Conservation (phyloP, 2,329 filamentous ascomycete genomes). For the Leptographium radiaticola region DNA sequence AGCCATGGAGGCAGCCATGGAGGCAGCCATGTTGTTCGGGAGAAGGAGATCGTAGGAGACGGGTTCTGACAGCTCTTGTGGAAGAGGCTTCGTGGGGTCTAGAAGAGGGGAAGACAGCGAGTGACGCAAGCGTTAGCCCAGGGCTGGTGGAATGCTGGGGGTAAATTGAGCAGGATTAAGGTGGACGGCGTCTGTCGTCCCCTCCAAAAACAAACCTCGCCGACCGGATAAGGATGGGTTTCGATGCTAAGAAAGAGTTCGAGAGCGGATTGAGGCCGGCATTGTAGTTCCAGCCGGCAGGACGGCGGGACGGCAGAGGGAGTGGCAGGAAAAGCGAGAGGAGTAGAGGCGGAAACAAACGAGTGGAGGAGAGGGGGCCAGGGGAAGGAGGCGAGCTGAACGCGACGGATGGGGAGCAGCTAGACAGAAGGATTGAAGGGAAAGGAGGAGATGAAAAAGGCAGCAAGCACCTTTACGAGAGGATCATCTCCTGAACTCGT, state of each 20-base stretch:
- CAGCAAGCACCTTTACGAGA: constrained; percentile 7
- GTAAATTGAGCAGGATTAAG: not conserved
- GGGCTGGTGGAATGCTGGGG: not conserved
- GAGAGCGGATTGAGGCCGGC: constrained; percentile 6
- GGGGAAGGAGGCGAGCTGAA: not conserved
- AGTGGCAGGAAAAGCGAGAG: not conserved
- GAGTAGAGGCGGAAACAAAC: not conserved
- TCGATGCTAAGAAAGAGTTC: constrained; percentile 6
- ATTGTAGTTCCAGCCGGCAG: constrained; percentile 6
- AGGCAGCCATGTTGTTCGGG: constrained; percentile 11
- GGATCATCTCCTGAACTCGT: constrained; percentile 6
- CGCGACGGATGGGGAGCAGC: not conserved
- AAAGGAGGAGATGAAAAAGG: not conserved
- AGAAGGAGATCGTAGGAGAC: not conserved
- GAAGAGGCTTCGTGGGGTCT: not conserved
- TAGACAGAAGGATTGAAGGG: not conserved
- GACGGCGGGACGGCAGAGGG: not conserved
- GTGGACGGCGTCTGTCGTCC: constrained; percentile 6
- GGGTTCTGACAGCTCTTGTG: not conserved
- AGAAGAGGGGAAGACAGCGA: not conserved
- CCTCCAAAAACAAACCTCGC: constrained; percentile 3
- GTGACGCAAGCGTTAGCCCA: not conserved
- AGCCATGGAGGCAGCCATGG: constrained; percentile 7
- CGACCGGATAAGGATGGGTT: constrained; percentile 4
- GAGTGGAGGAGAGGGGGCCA: not conserved